These are phyloP conservation scores for Penicillium brevicompactum DNA, from an alignment of 2,329 filamentous ascomycete genomes.

Conservation along the genomic window DNA sequence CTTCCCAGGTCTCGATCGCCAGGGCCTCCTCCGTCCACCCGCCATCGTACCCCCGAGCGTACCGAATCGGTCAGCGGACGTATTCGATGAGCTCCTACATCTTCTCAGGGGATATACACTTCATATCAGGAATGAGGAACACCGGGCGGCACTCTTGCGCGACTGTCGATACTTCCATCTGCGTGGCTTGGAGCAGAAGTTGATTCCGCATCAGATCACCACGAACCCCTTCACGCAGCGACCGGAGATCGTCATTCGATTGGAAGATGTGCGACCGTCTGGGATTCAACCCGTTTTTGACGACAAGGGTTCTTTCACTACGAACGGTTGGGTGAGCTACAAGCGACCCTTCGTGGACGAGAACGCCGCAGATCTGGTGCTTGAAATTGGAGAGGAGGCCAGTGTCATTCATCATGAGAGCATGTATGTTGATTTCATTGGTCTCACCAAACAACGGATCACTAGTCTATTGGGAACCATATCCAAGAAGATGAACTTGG, in stretches of 20 bases:
- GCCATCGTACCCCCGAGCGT: conserved; percentile 82
- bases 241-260: conserved; percentile 74
- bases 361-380: conserved; percentile 68
- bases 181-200: conserved; percentile 83
- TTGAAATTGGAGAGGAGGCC: conserved; percentile 74
- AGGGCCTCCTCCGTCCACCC: conserved; percentile 79
- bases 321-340: conserved; percentile 69
- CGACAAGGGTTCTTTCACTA: conserved; percentile 13
- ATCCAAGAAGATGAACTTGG: conserved; percentile 74
- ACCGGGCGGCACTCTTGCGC: conserved; percentile 74
- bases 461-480: conserved; percentile 76
- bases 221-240: conserved; percentile 71
- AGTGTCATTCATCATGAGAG: conserved; percentile 58
- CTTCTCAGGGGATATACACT: conserved; percentile 82
- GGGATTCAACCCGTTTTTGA: conserved; percentile 70
- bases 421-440: conserved; percentile 71
- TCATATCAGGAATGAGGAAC: conserved; percentile 71
- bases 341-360: conserved; percentile 85
- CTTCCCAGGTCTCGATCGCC: conserved; percentile 81
- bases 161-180: conserved; percentile 94
- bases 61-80: conserved; percentile 77
- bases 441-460: conserved; percentile 69
- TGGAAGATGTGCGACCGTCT: conserved; percentile 87
- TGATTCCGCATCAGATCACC: conserved; percentile 75
- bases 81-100: conserved; percentile 79